Evolutionary conservation across 2,329 filamentous ascomycete genomes (phyloP).

Genomic region (Exophiala oligosperma): DNA sequence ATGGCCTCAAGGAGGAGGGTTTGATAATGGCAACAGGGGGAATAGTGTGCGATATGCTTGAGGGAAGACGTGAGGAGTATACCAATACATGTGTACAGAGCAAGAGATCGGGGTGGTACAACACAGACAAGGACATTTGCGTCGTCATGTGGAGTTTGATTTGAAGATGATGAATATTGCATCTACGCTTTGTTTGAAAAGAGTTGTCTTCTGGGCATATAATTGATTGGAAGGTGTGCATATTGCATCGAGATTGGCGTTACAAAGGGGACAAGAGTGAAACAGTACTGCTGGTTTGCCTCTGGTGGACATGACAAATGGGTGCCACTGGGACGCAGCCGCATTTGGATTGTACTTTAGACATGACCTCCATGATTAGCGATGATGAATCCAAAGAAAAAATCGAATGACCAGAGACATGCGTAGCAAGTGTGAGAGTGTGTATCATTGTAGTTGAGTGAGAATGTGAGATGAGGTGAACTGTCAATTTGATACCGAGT

Average conservation of each 20-base stretch:
- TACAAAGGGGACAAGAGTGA: too few relatives aligned
- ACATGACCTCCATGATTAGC: background rate
- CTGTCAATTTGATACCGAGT: too few relatives aligned
- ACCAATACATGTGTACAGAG: background rate
- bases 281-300: too few relatives aligned
- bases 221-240: background rate
- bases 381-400: background rate
- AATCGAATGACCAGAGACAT: background rate
- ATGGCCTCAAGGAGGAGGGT: slow-evolving; percentile 16
- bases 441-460: too few relatives aligned
- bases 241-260: background rate
- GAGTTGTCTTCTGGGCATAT: too few relatives aligned
- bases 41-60: slow-evolving; percentile 26
- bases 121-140: too few relatives aligned
- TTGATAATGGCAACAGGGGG: background rate
- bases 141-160: too few relatives aligned
- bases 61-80: background rate
- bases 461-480: too few relatives aligned
- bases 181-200: too few relatives aligned
- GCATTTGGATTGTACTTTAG: background rate
- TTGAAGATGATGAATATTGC: too few relatives aligned
- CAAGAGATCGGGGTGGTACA: background rate
- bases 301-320: background rate
- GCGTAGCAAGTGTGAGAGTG: too few relatives aligned
- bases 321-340: background rate